phyloP scores from a whole-genome alignment of 768 basidiomycete species.

The Psilocybe sp. region DNA sequence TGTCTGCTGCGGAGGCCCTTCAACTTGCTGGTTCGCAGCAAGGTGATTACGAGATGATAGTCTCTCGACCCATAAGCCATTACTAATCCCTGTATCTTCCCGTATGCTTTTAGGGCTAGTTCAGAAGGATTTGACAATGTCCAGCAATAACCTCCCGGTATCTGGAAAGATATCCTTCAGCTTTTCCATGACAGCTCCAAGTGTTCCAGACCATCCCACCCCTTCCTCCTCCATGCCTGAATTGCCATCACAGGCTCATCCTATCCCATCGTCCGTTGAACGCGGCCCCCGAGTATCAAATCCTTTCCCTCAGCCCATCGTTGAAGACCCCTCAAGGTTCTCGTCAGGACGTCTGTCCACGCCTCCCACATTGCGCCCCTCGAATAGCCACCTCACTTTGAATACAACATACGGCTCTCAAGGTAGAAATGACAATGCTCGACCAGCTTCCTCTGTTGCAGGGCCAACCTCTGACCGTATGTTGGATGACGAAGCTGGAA shows the following conservation, averaged over 20 bases:
- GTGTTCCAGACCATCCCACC: conserved; percentile 14
- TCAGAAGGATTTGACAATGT: conserved; percentile 70
- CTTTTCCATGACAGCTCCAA: conserved; percentile 38
- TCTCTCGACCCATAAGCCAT: conserved; percentile 11
- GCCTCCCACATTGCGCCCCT: conserved; percentile 19
- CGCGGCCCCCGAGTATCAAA: conserved; percentile 15
- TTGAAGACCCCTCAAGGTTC: conserved; percentile 17
- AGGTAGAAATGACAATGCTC: conserved; percentile 12
- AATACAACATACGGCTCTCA: conserved; percentile 15
- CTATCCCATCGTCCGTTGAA: conserved; percentile 13
- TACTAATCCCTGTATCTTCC: conserved; percentile 12
- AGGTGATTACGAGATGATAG: conserved; percentile 30
- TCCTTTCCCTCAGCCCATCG: conserved; percentile 12
- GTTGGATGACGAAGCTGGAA: conserved; percentile 55
- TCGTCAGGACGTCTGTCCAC: conserved; percentile 9
- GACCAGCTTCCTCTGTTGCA: conserved; percentile 16
- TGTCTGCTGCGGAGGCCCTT: conserved; percentile 53
- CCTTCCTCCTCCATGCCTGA: conserved; percentile 14
- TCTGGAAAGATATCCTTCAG: conserved; percentile 80
- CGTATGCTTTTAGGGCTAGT: conserved; percentile 49
- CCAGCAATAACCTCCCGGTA: conserved; percentile 74
- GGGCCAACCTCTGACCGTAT: conserved; percentile 27
- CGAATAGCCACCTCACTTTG: conserved; percentile 23
- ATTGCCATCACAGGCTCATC: conserved; percentile 15
- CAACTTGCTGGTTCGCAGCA: conserved; percentile 42